phyloP scores from a whole-genome alignment of 345 rosid genomes.

The Aquilaria malaccensis region DNA sequence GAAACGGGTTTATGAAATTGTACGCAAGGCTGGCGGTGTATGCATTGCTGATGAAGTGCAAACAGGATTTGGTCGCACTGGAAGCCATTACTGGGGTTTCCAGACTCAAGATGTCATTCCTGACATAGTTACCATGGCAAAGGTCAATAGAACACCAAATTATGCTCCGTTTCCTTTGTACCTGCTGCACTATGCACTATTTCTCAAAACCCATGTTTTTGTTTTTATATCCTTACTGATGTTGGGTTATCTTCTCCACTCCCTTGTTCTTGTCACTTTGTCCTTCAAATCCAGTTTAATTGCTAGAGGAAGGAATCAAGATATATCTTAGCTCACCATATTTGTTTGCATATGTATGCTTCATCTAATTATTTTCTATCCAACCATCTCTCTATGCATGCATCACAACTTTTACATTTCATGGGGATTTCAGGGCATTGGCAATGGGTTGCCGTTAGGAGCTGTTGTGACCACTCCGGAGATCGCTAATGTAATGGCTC shows the following conservation, averaged over 20 bases:
- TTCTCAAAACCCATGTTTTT: not conserved
- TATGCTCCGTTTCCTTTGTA: not conserved
- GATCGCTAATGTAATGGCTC: constrained; percentile 82
- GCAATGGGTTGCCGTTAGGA: constrained; percentile 92
- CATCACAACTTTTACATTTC: constrained; percentile 1
- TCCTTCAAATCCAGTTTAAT: not conserved
- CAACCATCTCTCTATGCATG: no score
- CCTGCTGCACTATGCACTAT: not conserved
- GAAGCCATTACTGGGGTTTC: constrained; percentile 95
- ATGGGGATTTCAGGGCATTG: constrained; percentile 56
- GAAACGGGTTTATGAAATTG: constrained; percentile 70
- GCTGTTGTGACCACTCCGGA: constrained; percentile 97
- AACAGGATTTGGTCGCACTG: constrained; percentile 88
- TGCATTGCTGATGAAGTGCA: constrained; percentile 98
- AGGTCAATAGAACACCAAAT: constrained; percentile 34
- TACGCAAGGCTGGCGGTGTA: constrained; percentile 79
- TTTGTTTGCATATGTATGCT: no score
- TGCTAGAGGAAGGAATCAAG: no score
- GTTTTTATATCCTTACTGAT: not conserved
- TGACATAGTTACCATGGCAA: constrained; percentile 97
- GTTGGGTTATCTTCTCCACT: not conserved
- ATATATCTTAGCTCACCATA: no score
- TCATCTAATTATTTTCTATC: no score
- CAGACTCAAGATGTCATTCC: constrained; percentile 91
- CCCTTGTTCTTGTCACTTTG: not conserved